A percentile compares a stretch with the other conserved stretches of the same genome.
Conservation (phyloP, 2,329 filamentous ascomycete genomes). For the Trichothecium roseum region DNA sequence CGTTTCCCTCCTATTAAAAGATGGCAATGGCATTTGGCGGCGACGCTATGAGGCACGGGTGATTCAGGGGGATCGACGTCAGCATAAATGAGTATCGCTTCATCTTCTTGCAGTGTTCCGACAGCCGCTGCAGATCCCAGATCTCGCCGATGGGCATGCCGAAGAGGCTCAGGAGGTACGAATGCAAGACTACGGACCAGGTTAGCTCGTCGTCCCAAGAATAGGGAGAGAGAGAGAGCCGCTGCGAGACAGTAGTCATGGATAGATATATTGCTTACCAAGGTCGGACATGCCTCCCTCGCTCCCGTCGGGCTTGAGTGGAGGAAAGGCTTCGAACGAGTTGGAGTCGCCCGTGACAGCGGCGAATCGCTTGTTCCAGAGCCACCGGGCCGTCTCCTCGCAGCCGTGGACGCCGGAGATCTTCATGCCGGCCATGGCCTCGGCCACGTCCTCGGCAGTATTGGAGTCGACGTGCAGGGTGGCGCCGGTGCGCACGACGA, state of each 20-base stretch:
- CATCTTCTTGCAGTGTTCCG: constrained; percentile 39
- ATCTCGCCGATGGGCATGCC: constrained; percentile 46
- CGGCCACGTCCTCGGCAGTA: constrained; percentile 18
- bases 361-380: constrained; percentile 60
- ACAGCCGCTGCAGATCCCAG: constrained; percentile 43
- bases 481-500: constrained; percentile 55
- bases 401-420: constrained; percentile 31
- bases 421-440: constrained; percentile 4
- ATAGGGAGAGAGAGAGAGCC: too few species aligned
- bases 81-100: constrained; percentile 51
- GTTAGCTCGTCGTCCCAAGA: too few species aligned
- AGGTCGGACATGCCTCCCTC: constrained; percentile 20
- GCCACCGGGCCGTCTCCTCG: constrained; percentile 48
- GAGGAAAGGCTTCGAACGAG: constrained; percentile 54
- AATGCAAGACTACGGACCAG: constrained; percentile 33
- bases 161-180: constrained; percentile 37
- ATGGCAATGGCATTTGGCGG: constrained; percentile 39
- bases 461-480: constrained; percentile 46
- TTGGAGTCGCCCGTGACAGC: constrained; percentile 54
- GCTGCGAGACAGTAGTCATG: too few species aligned
- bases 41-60: constrained; percentile 38
- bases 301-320: constrained; percentile 30
- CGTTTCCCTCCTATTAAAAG: constrained; percentile 15
- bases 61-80: constrained; percentile 48
- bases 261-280: too few species aligned